Base-by-base conservation (phyloP, 2,329 filamentous ascomycete genomes). In the Sporothrix protearum region DNA sequence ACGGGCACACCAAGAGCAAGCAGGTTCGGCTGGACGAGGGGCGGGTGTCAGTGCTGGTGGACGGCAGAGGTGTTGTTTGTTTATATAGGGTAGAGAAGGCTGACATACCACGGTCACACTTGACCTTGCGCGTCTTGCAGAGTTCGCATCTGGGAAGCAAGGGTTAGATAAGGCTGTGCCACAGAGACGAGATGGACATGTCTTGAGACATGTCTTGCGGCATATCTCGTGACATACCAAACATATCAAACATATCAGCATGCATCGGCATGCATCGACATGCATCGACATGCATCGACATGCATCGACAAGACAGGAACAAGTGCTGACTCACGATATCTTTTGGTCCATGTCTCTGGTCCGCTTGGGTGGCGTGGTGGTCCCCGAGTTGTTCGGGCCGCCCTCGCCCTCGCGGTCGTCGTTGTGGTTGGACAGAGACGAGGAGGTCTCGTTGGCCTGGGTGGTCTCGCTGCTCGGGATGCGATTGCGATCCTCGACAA, bases 41-140 rank as follows among this genome's bases (percentile, higher is more conserved):
- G 8, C 5, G n/a, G 49, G 9, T 28, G 49, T 53, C 28, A 53
- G 49, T 59, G 19, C 16, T 16, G 42, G 19, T 47, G 42, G 6
- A 47, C 14, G 51, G 36, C 55, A 12, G 28, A 12, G 28, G 36
- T 68, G 22, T n/a, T 45, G 22, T 16, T 8, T 51, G 19, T 63
- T 19, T 25, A n/a, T 61, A n/a, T 22, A 39, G 22, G 14, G n/a
- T 64, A n/a, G 33, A 49, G 8, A 30, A 36, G 63, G 14, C 3
- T 19, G 9, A 72, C 68, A 6, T 68, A 71, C 68, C 71, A 71
- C 92, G 87, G 80, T 94, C 91, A 80, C 91, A 92, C 85, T 91
- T 91, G 51, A 91, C 89, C 87, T 94, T 95, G 82, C 92, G 85
- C 79, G 91, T 89, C 81, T 94, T 94, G 83, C 91, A 93, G 70